Base-by-base conservation (phyloP, 352 stramenopile species). In the Globisporangium recalcitrans region DNA sequence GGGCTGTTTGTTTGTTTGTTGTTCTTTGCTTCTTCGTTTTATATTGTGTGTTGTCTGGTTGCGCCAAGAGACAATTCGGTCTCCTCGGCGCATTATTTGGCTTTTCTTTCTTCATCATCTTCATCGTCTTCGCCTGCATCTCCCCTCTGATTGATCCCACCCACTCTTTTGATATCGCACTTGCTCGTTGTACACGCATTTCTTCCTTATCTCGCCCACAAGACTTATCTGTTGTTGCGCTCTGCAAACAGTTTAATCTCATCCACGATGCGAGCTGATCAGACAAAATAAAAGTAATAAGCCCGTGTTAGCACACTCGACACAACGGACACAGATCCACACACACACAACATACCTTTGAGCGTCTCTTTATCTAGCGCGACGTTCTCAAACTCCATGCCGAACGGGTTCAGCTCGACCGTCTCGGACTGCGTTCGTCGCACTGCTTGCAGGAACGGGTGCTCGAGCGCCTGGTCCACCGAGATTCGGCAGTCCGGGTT, bases 311-410 rank as follows among this genome's bases (percentile, higher is more conserved):
- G 21, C n/a, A n/a, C n/a, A n/a, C n/a, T n/a, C n/a, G n/a, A n/a
- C n/a, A n/a, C n/a, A n/a, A n/a, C n/a, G n/a, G n/a, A n/a, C n/a
- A n/a, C n/a, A n/a, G n/a, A 68, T 42, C 21, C 10, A 14, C 24
- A 55, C 14, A 24, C 8, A 21, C 47, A 72, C 38, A 27, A 40
- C 68, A 21, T 63, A 95, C 86, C 74, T 84, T 96, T 96, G n/a
- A 96, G 63, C 27, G 82, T 72, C 8, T 90, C 83, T 69, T 93
- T 93, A 68, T 93, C 81, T 31, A 96, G 62, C 34, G 73, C 80
- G 19, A 94, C 83, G 52, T 96, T 93, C 58, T 96, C 87, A 69
- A 96, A 93, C 55, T 93, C 85, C 87, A 96, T 96, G 57, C 82
- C 73, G 57, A 95, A 90, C n/a, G 85, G 83, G 54, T 91, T 85